Conservation (phyloP, 202 grass and related monocot genomes). For the Setaria viridis region DNA sequence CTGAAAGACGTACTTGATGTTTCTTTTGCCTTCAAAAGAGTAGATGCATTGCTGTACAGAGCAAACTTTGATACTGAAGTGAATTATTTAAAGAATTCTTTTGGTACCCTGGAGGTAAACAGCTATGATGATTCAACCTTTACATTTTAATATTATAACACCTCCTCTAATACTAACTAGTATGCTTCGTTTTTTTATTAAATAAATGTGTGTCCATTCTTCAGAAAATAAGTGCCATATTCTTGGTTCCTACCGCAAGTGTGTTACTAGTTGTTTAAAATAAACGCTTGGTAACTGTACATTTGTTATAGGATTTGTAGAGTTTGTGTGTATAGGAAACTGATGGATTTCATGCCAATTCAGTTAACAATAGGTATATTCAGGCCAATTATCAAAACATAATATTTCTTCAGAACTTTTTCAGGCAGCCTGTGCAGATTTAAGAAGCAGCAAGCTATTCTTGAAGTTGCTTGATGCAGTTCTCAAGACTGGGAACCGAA, state of each 20-base stretch:
- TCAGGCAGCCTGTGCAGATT: conserved; percentile 78
- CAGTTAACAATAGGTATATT: conserved; percentile 4
- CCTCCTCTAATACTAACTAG: conserved; percentile 11
- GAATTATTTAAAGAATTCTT: conserved; percentile 74
- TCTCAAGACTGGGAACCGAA: conserved; percentile 73
- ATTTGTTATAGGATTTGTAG: conserved; percentile 16
- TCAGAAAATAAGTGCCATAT: neutral
- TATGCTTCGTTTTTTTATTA: neutral
- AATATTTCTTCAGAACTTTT: conserved; percentile 61
- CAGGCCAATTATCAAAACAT: conserved; percentile 38
- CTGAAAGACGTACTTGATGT: conserved; percentile 73
- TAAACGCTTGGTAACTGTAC: neutral
- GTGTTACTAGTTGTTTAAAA: neutral
- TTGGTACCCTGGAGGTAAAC: conserved; percentile 79
- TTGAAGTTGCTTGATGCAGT: conserved; percentile 78
- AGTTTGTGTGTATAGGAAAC: neutral
- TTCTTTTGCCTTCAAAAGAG: conserved; percentile 89
- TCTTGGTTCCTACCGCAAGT: neutral
- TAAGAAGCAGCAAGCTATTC: conserved; percentile 81
- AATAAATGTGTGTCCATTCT: conserved; percentile 1
- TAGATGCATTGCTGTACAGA: conserved; percentile 84
- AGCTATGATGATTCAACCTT: conserved; percentile 20
- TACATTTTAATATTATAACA: conserved; percentile 22
- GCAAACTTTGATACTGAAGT: conserved; percentile 73
- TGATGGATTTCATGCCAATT: conserved; percentile 10